These are phyloP conservation scores for Epichloe typhina DNA, from an alignment of 2,329 filamentous ascomycete genomes.

Conservation along the genomic window DNA sequence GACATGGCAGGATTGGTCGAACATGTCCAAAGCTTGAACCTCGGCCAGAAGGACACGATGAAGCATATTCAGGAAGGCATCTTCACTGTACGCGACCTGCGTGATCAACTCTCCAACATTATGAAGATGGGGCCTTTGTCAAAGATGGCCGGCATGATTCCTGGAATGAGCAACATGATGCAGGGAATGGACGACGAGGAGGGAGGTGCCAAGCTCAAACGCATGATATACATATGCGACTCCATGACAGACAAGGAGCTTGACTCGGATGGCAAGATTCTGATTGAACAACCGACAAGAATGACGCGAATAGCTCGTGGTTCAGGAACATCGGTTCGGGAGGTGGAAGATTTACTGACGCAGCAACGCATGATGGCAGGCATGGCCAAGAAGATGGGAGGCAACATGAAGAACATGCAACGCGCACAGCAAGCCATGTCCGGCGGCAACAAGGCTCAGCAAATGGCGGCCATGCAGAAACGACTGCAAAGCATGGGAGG, in stretches of 20 bases:
- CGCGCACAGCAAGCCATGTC: conserved; percentile 82
- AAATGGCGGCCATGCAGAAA: conserved; percentile 96
- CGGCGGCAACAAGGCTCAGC: conserved; percentile 80
- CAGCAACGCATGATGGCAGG: conserved; percentile 98
- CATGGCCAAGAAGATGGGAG: conserved; percentile 98
- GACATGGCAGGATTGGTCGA: conserved; percentile 92
- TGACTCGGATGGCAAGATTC: conserved; percentile 87
- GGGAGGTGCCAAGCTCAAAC: conserved; percentile 75
- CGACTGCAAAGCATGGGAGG: conserved; percentile 86
- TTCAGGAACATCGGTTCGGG: conserved; percentile 71
- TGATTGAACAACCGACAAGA: conserved; percentile 80
- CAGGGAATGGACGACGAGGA: conserved; percentile 95
- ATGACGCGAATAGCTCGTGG: conserved; percentile 88
- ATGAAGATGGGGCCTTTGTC: conserved; percentile 99
- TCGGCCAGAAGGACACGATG: conserved; percentile 97
- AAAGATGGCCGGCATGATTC: conserved; percentile 98
- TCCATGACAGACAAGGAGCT: conserved; percentile 95
- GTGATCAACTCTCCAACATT: conserved; percentile 92
- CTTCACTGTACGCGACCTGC: conserved; percentile 86
- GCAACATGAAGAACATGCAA: conserved; percentile 96
- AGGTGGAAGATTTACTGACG: conserved; percentile 93
- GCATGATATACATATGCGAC: conserved; percentile 99
- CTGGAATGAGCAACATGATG: conserved; percentile 86
- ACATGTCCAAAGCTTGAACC: conserved; percentile 87
- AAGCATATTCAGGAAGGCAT: conserved; percentile 97